Evolutionary conservation across 1,139 yeast genomes (phyloP).

Genomic region (Saccharomycopsis crataegensis): DNA sequence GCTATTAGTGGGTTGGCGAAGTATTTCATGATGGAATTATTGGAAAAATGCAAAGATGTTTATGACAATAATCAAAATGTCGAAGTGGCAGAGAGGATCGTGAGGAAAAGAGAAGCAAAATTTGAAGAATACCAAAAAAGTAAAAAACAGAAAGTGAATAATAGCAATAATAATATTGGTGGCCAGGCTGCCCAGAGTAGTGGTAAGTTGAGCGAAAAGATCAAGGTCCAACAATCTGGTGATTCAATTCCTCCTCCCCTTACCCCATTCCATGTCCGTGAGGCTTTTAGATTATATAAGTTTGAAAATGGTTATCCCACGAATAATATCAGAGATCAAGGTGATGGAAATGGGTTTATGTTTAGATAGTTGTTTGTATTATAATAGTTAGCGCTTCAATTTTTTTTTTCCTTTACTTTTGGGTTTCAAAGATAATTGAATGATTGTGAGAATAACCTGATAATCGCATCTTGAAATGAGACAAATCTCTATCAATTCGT

Average conservation of each 20-base stretch:
- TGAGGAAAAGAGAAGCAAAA: slow-evolving; percentile 6
- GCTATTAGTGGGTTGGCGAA: slow-evolving; percentile 19
- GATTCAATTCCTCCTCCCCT: slow-evolving; percentile 7
- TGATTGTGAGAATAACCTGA: too few species aligned
- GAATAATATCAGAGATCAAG: slow-evolving; percentile 15
- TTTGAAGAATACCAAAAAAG: slow-evolving; percentile 6
- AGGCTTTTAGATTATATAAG: slow-evolving; percentile 17
- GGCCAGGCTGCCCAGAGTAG: neutral
- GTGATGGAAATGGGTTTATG: slow-evolving; percentile 18
- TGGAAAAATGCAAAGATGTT: slow-evolving; percentile 18
- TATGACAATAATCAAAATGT: slow-evolving; percentile 13
- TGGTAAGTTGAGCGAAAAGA: neutral
- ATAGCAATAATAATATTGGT: neutral
- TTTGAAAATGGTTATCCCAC: slow-evolving; percentile 16
- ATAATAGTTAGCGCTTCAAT: neutral
- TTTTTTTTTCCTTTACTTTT: too few species aligned
- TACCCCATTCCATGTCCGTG: slow-evolving; percentile 17
- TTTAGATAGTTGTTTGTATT: slow-evolving; percentile 8
- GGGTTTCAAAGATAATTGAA: neutral
- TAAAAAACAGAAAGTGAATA: neutral
- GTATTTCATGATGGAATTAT: slow-evolving; percentile 16
- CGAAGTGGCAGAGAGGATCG: slow-evolving; percentile 9
- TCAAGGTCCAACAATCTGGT: neutral
- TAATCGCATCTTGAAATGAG: neutral
- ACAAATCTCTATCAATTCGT: neutral